A percentile compares a stretch with the other conserved stretches of the same genome.
These are phyloP conservation scores for Volvox carteri DNA, from an alignment of 163 green algal species.

Conservation along the genomic window DNA sequence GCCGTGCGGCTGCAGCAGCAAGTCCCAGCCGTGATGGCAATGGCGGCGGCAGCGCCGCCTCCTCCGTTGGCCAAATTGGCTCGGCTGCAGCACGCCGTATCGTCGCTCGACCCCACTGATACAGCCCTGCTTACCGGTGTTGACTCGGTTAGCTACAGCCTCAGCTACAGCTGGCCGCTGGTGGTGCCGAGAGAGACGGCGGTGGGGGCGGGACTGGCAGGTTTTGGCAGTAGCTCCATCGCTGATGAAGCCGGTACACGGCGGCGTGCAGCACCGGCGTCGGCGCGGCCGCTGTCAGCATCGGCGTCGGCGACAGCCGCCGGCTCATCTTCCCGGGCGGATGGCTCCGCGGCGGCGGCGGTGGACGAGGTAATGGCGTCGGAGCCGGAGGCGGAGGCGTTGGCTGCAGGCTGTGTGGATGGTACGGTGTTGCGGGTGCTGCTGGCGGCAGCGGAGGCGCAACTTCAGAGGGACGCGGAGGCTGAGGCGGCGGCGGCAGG, in stretches of 20 bases:
- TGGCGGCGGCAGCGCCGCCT: background rate
- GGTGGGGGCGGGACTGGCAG: slow-evolving; percentile 3
- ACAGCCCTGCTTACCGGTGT: slow-evolving; percentile 17
- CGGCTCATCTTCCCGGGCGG: too few relatives aligned
- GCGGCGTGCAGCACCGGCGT: background rate
- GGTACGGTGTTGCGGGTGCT: slow-evolving; percentile 11
- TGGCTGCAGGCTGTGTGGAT: slow-evolving; percentile 21
- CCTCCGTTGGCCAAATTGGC: background rate
- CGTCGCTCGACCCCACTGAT: background rate
- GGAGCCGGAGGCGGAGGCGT: slow-evolving; percentile 26
- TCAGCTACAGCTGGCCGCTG: slow-evolving; percentile 42
- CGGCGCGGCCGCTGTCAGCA: too few relatives aligned
- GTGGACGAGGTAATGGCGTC: background rate
- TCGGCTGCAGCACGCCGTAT: background rate
- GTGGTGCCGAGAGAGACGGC: slow-evolving; percentile 32
- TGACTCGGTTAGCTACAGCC: slow-evolving; percentile 14
- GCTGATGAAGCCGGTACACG: background rate
- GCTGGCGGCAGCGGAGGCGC: background rate
- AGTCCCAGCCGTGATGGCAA: background rate
- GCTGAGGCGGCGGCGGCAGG: background rate
- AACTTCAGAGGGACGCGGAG: background rate
- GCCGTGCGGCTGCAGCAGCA: slow-evolving; percentile 31
- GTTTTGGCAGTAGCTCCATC: background rate
- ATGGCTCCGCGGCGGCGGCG: background rate
- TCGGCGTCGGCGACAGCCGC: background rate